phyloP scores from a whole-genome alignment of 345 rosid species.

The Erysimum cheiranthoides region DNA sequence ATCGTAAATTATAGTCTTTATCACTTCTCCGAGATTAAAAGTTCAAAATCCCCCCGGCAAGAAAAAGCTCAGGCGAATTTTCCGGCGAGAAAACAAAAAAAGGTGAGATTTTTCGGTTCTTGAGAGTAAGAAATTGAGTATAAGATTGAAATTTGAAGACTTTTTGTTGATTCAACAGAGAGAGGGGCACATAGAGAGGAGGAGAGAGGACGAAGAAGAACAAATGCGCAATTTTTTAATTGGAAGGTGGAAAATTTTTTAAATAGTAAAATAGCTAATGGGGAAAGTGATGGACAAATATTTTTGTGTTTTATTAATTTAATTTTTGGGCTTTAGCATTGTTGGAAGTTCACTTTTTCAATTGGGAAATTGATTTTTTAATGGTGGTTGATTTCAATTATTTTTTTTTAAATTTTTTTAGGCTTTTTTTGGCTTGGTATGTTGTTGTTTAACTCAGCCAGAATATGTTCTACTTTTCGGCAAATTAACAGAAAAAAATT shows the following conservation, averaged over 20 bases:
- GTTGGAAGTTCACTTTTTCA: constrained; percentile 33
- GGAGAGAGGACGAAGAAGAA: constrained; percentile 39
- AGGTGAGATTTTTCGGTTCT: background rate
- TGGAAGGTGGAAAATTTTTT: constrained; percentile 15
- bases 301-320: background rate
- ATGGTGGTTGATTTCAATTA: background rate
- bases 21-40: constrained; percentile 5
- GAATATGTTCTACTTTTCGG: background rate
- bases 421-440: constrained; percentile 18
- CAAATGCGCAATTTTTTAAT: constrained; percentile 43
- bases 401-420: background rate
- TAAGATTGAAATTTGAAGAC: constrained; percentile 22
- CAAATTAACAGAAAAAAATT: background rate
- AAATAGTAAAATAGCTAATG: constrained; percentile 34
- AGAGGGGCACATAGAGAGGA: constrained; percentile 38
- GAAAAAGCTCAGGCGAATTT: constrained; percentile 5
- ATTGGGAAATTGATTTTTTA: constrained; percentile 1
- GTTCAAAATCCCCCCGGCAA: background rate
- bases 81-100: constrained; percentile 10
- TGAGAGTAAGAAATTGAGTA: background rate
- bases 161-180: constrained; percentile 27
- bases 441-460: constrained; percentile 8
- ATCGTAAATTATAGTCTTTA: constrained; percentile 12
- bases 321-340: constrained; percentile 32
- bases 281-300: constrained; percentile 39